phyloP scores from a whole-genome alignment of 768 basidiomycete species.

The Pleurotus tuoliensis region DNA sequence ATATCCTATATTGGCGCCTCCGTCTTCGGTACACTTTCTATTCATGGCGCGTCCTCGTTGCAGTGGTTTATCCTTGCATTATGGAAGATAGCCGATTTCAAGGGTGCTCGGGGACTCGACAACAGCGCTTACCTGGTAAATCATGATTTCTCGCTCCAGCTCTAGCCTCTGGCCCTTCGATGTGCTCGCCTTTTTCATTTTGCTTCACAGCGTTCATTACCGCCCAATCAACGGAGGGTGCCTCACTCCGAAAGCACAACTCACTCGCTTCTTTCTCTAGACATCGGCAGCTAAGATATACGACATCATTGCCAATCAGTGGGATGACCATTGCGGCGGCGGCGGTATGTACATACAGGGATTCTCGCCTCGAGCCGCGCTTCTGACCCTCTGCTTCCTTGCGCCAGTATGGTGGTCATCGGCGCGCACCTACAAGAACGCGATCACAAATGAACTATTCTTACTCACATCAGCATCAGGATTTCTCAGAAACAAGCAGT shows the following conservation, averaged over 20 bases:
- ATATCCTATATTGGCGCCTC: not conserved
- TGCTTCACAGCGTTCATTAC: not conserved
- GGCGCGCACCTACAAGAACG: constrained; percentile 54
- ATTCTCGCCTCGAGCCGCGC: not conserved
- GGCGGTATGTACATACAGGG: constrained; percentile 31
- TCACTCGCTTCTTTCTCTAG: not conserved
- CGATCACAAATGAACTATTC: constrained; percentile 59
- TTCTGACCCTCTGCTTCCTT: not conserved
- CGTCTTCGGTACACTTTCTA: not conserved
- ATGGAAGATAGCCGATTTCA: constrained; percentile 58
- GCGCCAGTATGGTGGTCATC: constrained; percentile 54
- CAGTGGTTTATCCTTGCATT: constrained; percentile 56
- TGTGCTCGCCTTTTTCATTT: not conserved
- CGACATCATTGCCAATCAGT: constrained; percentile 45
- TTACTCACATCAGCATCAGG: constrained; percentile 46
- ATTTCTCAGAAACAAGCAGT: constrained; percentile 33
- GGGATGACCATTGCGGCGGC: constrained; percentile 49
- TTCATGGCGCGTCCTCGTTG: not conserved
- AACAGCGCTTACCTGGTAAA: constrained; percentile 25
- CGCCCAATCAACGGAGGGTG: not conserved
- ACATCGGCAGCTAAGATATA: constrained; percentile 45
- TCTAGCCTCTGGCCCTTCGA: not conserved
- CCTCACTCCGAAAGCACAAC: too few relatives aligned
- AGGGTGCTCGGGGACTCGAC: constrained; percentile 32
- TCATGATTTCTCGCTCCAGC: not conserved